These are phyloP conservation scores for Fomitopsis pulvina DNA, from an alignment of 768 basidiomycete genomes.

Conservation along the genomic window DNA sequence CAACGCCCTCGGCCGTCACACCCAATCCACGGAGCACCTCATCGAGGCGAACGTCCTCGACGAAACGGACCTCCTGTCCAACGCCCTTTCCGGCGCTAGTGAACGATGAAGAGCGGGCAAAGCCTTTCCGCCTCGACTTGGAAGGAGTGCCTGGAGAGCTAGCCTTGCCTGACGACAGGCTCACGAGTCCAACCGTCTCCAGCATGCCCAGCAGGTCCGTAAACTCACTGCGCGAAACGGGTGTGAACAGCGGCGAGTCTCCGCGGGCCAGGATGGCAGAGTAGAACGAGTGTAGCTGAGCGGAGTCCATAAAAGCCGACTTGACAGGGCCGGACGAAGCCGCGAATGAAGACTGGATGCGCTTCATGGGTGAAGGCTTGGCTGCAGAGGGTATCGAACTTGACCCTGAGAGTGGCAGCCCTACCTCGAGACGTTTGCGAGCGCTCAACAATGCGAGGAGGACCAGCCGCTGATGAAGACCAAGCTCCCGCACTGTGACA, in stretches of 20 bases:
- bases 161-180: constrained; percentile 29
- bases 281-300: constrained; percentile 63
- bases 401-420: constrained; percentile 41
- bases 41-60: constrained; percentile 56
- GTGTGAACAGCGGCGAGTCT: constrained; percentile 46
- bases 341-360: constrained; percentile 32
- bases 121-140: constrained; percentile 42
- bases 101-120: constrained; percentile 58
- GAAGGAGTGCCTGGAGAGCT: constrained; percentile 29
- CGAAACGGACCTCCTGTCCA: constrained; percentile 44
- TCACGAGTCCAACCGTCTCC: constrained; percentile 65
- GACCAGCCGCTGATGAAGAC: constrained; percentile 67
- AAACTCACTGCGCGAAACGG: constrained; percentile 74
- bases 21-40: constrained; percentile 72
- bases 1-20: constrained; percentile 24
- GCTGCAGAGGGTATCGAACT: constrained; percentile 23
- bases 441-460: constrained; percentile 61
- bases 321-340: constrained; percentile 13
- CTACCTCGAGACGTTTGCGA: constrained; percentile 52
- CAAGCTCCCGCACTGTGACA: constrained; percentile 59
- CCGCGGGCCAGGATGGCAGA: constrained; percentile 47
- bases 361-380: constrained; percentile 45
- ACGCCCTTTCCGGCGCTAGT: constrained; percentile 25
- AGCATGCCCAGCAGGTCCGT: constrained; percentile 63
- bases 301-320: constrained; percentile 43